Base-by-base conservation (phyloP, 352 stramenopile genomes). In the Thraustotheca clavata region DNA sequence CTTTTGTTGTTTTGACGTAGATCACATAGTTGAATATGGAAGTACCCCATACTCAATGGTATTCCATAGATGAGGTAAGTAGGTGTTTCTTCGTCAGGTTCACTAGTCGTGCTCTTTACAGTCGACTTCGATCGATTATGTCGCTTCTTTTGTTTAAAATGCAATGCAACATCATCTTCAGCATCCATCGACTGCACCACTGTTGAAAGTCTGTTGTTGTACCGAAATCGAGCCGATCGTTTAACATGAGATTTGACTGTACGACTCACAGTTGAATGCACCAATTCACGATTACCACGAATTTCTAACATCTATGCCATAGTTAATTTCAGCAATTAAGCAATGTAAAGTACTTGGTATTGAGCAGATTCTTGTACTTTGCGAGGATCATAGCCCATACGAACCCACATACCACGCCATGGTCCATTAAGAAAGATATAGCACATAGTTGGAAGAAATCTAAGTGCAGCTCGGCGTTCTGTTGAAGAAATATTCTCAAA, bases 371-470 rank as follows among this genome's bases (percentile, higher is more conserved):
- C 73, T 6, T 67, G 69, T 0, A 67, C 68, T 38, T 59, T 68
- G 29, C 83, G 71, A 5, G 83, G 83, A 46, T 92, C 83, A 60
- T 89, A 90, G 11, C 83, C 83, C 76, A 91, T 88, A 26, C 82
- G 81, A 20, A 92, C 85, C 80, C 80, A 92, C 48, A 78, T 89
- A 0, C 81, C 79, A 52, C 83, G 77, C 83, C 83, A 92, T 18
- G 83, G 83, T 3, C 83, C 83, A 55, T 90, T 83, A 5, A 90
- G 76, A 69, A 91, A 90, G 33, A 92, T 83, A 54, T 92, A 92
- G 71, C 83, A 92, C 50, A 92, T 66, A 48, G 83, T 82, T 4
- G 79, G 74, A 31, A 90, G 59, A 2, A 92, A 67, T 0, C 80
- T 75, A 14, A 79, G 60, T 22, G 83, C 83, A 0, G 79, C 80